Percentiles rank a stretch among this genome's conserved stretches.
These are phyloP conservation scores for Nematodospora valgi DNA, from an alignment of 805 yeast genomes.

Conservation along the genomic window DNA sequence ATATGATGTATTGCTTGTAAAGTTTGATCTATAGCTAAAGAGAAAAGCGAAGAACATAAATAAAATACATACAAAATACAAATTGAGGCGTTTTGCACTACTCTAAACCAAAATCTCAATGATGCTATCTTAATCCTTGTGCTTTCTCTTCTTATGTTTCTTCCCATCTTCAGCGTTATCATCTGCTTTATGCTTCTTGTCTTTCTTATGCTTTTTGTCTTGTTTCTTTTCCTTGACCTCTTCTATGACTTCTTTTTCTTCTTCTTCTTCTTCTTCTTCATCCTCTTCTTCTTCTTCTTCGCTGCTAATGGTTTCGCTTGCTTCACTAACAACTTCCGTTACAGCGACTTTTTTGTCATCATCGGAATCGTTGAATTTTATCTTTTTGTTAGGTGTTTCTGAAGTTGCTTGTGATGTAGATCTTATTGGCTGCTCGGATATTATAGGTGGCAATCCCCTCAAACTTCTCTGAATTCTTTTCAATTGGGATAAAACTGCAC, in stretches of 20 bases:
- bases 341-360: conserved; percentile 19
- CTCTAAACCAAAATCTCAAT: no score
- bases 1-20: not conserved
- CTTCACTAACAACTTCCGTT: conserved; percentile 17
- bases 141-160: conserved; percentile 7
- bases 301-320: no score
- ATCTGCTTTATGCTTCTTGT: conserved; percentile 21
- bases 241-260: conserved; percentile 14
- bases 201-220: conserved; percentile 21
- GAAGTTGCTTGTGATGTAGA: conserved; percentile 15
- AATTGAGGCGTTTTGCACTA: conserved; percentile 8
- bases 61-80: no score
- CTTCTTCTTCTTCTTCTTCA: conserved; percentile 13
- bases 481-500: conserved; percentile 55
- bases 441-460: conserved; percentile 71
- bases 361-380: conserved; percentile 26
- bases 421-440: conserved; percentile 18
- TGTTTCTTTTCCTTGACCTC: conserved; percentile 14
- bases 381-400: conserved; percentile 18
- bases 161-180: conserved; percentile 12
- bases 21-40: no score
- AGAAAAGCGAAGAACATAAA: conserved; percentile 4
- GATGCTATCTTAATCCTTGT: conserved; percentile 3
- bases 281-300: conserved; percentile 17
- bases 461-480: conserved; percentile 73